These are phyloP conservation scores for Calonectria multiphialidica DNA, from an alignment of 2,329 filamentous ascomycete species.

Conservation along the genomic window DNA sequence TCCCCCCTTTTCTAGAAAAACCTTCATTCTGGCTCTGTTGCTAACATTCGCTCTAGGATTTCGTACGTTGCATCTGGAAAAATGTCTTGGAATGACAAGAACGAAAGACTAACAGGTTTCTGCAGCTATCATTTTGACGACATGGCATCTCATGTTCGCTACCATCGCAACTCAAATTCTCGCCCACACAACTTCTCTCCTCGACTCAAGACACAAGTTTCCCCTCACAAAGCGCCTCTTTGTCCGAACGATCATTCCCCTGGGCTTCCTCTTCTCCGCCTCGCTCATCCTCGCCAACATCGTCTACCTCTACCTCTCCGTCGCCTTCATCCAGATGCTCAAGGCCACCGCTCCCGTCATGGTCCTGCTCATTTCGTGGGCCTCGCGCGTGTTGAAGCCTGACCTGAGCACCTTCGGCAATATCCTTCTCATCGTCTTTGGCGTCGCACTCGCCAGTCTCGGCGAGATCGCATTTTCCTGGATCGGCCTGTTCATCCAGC, in stretches of 20 bases:
- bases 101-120: not conserved
- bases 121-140: conserved; percentile 22
- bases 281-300: conserved; percentile 16
- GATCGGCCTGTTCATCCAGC: conserved; percentile 12
- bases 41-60: conserved; percentile 43
- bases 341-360: conserved; percentile 7
- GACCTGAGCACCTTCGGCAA: conserved; percentile 2
- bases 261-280: conserved; percentile 7
- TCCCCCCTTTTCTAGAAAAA: not conserved
- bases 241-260: conserved; percentile 1
- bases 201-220: conserved; percentile 29
- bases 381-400: conserved; percentile 1
- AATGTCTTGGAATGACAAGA: not conserved
- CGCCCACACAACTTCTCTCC: conserved; percentile 27
- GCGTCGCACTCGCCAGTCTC: conserved; percentile 5
- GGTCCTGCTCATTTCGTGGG: conserved; percentile 12
- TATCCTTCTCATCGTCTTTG: conserved; percentile 4
- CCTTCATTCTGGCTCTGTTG: not conserved
- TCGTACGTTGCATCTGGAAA: conserved; percentile 41
- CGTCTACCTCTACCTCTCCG: conserved; percentile 12
- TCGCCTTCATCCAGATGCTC: conserved; percentile 19
- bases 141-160: conserved; percentile 34
- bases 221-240: conserved; percentile 17
- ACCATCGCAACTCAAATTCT: conserved; percentile 30
- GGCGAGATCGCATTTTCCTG: conserved; percentile 13